Percentiles rank a stretch among this genome's conserved stretches.
These are phyloP conservation scores for Aeminium ludgeri DNA, from an alignment of 495 filamentous ascomycete species.

Conservation along the genomic window DNA sequence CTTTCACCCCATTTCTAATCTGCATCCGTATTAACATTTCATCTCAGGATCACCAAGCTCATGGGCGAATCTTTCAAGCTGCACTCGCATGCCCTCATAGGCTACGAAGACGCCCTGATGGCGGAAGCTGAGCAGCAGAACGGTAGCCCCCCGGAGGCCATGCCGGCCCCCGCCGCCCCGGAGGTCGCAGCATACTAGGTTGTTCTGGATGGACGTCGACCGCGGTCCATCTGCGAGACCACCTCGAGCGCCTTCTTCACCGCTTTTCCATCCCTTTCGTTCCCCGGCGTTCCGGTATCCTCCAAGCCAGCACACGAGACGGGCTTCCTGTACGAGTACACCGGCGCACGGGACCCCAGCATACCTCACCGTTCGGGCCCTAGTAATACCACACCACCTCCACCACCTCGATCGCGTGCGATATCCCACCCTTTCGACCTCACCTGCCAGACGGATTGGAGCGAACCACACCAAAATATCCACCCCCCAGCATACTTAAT, in stretches of 20 bases:
- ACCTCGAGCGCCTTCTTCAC: background rate
- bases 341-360: too few species aligned
- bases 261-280: background rate
- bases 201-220: background rate
- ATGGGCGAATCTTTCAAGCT: constrained; percentile 98
- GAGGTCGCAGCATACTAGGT: constrained; percentile 14
- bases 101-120: constrained; percentile 60
- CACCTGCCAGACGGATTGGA: too few species aligned
- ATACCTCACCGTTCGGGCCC: too few species aligned
- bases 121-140: background rate
- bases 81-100: constrained; percentile 80
- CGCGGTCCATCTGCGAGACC: background rate
- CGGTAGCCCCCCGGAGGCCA: background rate
- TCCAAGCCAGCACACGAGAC: too few species aligned
- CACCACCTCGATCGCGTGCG: too few species aligned
- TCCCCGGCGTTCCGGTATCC: background rate
- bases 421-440: too few species aligned
- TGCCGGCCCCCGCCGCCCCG: background rate
- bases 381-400: too few species aligned
- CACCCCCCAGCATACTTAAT: too few species aligned
- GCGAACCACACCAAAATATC: too few species aligned
- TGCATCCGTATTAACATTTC: constrained; percentile 3
- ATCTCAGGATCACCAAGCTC: constrained; percentile 71
- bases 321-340: too few species aligned
- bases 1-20: background rate